Base-by-base conservation (phyloP, 306 rosid species). In the Vigna reflexopilosa region DNA sequence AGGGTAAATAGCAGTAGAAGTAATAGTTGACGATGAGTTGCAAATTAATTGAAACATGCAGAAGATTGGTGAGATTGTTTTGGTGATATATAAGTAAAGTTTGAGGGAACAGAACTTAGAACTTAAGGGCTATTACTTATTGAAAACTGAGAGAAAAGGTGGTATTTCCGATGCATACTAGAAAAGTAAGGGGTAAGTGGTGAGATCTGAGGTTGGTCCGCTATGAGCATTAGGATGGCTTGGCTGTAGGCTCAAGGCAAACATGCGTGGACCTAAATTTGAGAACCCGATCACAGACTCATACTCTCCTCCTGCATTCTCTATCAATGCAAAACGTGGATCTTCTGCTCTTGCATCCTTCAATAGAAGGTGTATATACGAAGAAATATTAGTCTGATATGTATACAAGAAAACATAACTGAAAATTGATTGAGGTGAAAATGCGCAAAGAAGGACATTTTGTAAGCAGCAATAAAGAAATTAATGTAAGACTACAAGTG, bases 261-360 rank as follows among this genome's bases (percentile, higher is more conserved):
- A 89, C 67, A 94, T 82, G 83, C 82, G 85, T n/a, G 93, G 88
- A 5, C 85, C 87, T 70, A 77, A 78, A 42, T 88, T 90, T 59
- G 94, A 76, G 90, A 79, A 88, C 51, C 88, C 94, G 26, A 88
- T 71, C 14, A 81, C 79, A 40, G 94, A 71, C 22, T 88, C 89
- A 36, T 86, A 91, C 54, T 86, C 92, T 48, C 78, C 87, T 72
- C 86, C 28, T 26, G 28, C 92, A 66, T 85, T 82, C 6, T 90
- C 96, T 58, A 90, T 85, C 76, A 89, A 38, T 67, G 85, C 93
- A 72, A 77, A 90, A 7, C 83, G 89, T 54, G 88, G 83, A 70
- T 84, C 96, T 47, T 85, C 94, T 3, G 65, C 86, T 72, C 89
- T 88, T 80, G 87, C 91, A 14, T 84, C 91, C 97, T 93, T 61